Evolutionary conservation across 139 green algal species (phyloP).

Genomic region (Picochlorum sp.): DNA sequence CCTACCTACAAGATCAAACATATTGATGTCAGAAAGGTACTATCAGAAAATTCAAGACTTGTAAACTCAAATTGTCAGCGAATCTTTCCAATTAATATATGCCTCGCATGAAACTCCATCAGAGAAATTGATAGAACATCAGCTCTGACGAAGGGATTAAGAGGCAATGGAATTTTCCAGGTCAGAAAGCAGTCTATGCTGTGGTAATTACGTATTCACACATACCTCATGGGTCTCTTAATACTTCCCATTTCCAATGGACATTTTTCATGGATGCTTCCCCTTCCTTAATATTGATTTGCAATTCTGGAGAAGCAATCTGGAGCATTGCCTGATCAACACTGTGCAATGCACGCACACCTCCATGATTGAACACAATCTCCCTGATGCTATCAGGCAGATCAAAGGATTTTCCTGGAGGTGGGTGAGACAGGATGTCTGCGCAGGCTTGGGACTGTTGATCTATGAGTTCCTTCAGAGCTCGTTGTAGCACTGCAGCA

Average conservation of each 20-base stretch:
- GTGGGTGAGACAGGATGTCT: constrained; percentile 33
- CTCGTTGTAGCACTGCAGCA: constrained; percentile 55
- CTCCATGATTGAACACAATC: neutral
- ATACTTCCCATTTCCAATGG: constrained; percentile 59
- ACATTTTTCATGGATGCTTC: constrained; percentile 12
- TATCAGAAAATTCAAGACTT: constrained; percentile 3
- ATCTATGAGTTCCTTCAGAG: constrained; percentile 32
- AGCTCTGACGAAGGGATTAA: constrained; percentile 5
- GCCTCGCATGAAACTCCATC: constrained; percentile 4
- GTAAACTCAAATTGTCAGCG: neutral
- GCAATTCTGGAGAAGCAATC: constrained; percentile 6
- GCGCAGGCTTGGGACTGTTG: constrained; percentile 24
- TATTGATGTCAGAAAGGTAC: neutral
- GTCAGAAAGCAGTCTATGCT: neutral
- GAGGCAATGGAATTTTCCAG: neutral
- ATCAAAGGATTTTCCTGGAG: constrained; percentile 13
- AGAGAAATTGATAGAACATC: neutral
- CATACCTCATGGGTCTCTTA: constrained; percentile 19
- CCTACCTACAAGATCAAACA: too few relatives aligned
- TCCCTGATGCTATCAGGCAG: neutral
- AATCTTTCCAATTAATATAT: constrained; percentile 7
- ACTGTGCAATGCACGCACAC: neutral
- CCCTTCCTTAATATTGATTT: constrained; percentile 8
- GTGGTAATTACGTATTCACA: neutral
- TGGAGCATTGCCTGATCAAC: neutral